phyloP scores from a whole-genome alignment of 2,329 filamentous ascomycete species.

The Anthostomella pinea region DNA sequence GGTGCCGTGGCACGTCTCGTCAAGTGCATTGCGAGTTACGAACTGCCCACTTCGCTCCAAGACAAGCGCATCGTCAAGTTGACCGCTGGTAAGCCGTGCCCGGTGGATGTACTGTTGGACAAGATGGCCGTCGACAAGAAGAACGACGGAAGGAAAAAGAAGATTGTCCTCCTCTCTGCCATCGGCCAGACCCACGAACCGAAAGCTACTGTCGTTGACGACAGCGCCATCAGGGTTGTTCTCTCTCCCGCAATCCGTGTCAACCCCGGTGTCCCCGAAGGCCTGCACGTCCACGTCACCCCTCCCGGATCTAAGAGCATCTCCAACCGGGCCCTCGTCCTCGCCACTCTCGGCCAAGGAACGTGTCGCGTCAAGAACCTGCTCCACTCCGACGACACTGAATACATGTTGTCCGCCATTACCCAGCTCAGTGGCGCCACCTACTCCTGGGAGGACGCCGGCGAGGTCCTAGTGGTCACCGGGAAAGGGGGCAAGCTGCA shows the following conservation, averaged over 20 bases:
- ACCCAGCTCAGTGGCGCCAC: slow-evolving; percentile 78
- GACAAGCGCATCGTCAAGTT: slow-evolving; percentile 80
- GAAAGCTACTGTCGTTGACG: slow-evolving; percentile 84
- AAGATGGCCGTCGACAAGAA: slow-evolving; percentile 99
- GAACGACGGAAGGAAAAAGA: slow-evolving; percentile 93
- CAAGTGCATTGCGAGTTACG: slow-evolving; percentile 94
- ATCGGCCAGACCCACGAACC: slow-evolving; percentile 87
- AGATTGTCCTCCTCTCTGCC: slow-evolving; percentile 85
- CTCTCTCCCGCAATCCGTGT: slow-evolving; percentile 78
- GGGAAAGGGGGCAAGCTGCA: slow-evolving; percentile 85
- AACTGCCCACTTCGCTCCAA: slow-evolving; percentile 77
- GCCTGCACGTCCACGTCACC: slow-evolving; percentile 69
- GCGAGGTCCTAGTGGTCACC: slow-evolving; percentile 83
- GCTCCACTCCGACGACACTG: slow-evolving; percentile 92
- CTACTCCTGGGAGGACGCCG: slow-evolving; percentile 91
- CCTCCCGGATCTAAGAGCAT: slow-evolving; percentile 97
- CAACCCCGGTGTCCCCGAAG: slow-evolving; percentile 64
- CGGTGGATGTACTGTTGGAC: slow-evolving; percentile 77
- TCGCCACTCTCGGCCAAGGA: slow-evolving; percentile 85
- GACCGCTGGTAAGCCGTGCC: slow-evolving; percentile 83
- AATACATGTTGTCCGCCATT: slow-evolving; percentile 96
- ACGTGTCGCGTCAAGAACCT: slow-evolving; percentile 87
- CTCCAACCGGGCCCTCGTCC: slow-evolving; percentile 90
- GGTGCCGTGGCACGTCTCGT: slow-evolving; percentile 84
- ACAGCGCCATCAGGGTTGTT: slow-evolving; percentile 77